Evolutionary conservation across 148 eudicot species (phyloP).

Genomic region (Tetragonia tetragonoides): DNA sequence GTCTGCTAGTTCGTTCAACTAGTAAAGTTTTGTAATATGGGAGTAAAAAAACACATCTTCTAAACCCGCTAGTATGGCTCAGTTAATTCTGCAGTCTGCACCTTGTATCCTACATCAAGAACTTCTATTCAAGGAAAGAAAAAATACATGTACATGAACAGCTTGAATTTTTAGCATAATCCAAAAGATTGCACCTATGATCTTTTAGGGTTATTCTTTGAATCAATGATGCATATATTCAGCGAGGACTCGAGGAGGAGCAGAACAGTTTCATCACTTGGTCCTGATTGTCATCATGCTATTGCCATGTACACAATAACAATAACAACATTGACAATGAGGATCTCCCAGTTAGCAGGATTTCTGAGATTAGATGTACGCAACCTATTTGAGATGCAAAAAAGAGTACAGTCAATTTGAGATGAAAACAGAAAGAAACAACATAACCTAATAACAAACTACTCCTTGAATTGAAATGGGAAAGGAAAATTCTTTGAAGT

Average conservation of each 20-base stretch:
- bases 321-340: background rate
- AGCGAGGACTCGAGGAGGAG: too few species aligned
- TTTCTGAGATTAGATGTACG: background rate
- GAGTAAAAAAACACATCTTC: too few species aligned
- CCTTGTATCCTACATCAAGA: too few species aligned
- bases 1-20: too few species aligned
- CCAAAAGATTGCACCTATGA: background rate
- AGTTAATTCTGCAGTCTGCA: too few species aligned
- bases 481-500: background rate
- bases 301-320: background rate
- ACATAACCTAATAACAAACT: too few species aligned
- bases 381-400: too few species aligned
- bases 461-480: background rate
- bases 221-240: background rate
- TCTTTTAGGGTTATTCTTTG: background rate
- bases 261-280: background rate
- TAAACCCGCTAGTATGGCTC: too few species aligned
- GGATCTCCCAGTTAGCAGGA: background rate
- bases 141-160: too few species aligned
- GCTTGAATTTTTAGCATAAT: background rate
- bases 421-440: background rate
- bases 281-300: background rate
- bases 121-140: too few species aligned
- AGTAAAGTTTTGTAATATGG: too few species aligned
- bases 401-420: background rate